Percentiles rank a stretch among this genome's conserved stretches.
These are phyloP conservation scores for Phialophora verrucosa DNA, from an alignment of 2,329 filamentous ascomycete species.

Conservation along the genomic window DNA sequence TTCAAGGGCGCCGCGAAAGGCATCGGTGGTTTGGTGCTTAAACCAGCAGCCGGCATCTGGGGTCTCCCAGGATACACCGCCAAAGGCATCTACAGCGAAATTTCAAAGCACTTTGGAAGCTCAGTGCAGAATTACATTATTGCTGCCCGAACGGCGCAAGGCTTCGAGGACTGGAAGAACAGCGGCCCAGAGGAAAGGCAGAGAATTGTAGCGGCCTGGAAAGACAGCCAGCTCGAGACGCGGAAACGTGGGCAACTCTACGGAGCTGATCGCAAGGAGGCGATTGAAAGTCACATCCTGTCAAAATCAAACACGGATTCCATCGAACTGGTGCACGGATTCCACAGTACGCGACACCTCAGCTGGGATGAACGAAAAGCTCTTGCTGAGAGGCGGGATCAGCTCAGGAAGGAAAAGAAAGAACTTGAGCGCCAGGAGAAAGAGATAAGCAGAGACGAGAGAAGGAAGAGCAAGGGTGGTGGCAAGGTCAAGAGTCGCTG, in stretches of 20 bases:
- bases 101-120: conserved; percentile 71
- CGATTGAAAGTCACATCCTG: conserved; percentile 55
- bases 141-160: conserved; percentile 75
- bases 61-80: conserved; percentile 79
- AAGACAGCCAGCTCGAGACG: conserved; percentile 64
- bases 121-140: conserved; percentile 81
- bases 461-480: conserved; percentile 32
- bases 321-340: conserved; percentile 51
- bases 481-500: conserved; percentile 35
- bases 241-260: conserved; percentile 46
- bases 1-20: conserved; percentile 83
- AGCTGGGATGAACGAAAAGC: conserved; percentile 60
- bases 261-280: conserved; percentile 55
- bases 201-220: conserved; percentile 70
- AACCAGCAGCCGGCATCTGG: conserved; percentile 80
- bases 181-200: conserved; percentile 64
- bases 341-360: conserved; percentile 56
- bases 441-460: conserved; percentile 38
- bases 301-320: conserved; percentile 46
- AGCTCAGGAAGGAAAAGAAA: conserved; percentile 40
- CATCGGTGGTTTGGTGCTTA: conserved; percentile 78
- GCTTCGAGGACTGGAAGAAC: conserved; percentile 67
- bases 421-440: conserved; percentile 36
- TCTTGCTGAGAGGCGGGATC: conserved; percentile 48
- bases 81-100: conserved; percentile 79